These are phyloP conservation scores for Lentinula detonsa DNA, from an alignment of 768 basidiomycete genomes.

Conservation along the genomic window DNA sequence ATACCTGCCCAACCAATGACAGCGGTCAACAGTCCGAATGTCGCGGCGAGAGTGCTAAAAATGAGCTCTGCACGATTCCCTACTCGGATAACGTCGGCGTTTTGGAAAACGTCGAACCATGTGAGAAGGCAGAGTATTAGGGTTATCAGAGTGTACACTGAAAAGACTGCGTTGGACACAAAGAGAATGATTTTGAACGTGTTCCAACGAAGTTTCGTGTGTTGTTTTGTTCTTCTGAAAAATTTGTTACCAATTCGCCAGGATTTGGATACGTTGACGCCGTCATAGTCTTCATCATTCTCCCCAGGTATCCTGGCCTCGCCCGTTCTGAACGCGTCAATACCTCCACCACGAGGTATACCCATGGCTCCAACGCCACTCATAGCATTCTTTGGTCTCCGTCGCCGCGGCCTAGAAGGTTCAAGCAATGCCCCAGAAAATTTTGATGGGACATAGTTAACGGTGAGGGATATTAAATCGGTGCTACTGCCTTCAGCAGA, in stretches of 20 bases:
- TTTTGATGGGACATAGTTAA: conserved; percentile 76
- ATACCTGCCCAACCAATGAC: conserved; percentile 75
- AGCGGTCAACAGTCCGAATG: conserved; percentile 55
- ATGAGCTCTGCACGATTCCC: conserved; percentile 65
- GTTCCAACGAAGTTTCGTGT: conserved; percentile 59
- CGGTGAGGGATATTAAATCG: conserved; percentile 35
- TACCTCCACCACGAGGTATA: conserved; percentile 59
- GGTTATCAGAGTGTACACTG: conserved; percentile 53
- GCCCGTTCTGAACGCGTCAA: conserved; percentile 55
- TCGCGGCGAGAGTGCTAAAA: conserved; percentile 63
- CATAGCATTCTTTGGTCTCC: conserved; percentile 22
- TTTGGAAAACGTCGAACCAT: conserved; percentile 70
- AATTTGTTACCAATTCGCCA: not conserved
- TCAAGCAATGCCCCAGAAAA: conserved; percentile 48
- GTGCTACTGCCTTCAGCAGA: not conserved
- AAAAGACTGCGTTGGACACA: conserved; percentile 54
- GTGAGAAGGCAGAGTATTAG: conserved; percentile 65
- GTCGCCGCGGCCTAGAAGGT: conserved; percentile 29
- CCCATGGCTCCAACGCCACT: conserved; percentile 31
- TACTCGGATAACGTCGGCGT: conserved; percentile 67
- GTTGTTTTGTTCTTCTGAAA: conserved; percentile 17
- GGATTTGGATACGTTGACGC: conserved; percentile 23
- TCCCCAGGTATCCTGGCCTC: conserved; percentile 46
- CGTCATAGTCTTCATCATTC: conserved; percentile 57
- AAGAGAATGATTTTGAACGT: conserved; percentile 82